Conservation (phyloP, 345 rosid genomes). For the Balakata baccata region DNA sequence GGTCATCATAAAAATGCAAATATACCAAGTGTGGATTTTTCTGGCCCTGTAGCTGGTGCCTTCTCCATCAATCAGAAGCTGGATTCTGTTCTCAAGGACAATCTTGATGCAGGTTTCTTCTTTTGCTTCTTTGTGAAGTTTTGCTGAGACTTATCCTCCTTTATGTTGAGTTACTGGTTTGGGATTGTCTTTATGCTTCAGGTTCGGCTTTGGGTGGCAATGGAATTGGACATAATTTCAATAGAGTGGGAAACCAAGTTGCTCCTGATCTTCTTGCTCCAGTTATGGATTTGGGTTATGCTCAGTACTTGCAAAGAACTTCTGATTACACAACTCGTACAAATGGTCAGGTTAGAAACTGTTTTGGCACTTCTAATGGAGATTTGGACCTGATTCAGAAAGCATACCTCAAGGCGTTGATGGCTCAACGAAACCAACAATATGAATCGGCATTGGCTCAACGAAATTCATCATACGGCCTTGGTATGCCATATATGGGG, state of each 20-base stretch:
- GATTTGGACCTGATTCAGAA: conserved; percentile 46
- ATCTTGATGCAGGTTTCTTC: conserved; percentile 49
- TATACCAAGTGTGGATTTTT: conserved; percentile 39
- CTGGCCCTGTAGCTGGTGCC: conserved; percentile 37
- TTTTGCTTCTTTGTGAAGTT: conserved; percentile 19
- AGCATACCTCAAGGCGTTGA: conserved; percentile 61
- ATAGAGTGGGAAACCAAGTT: conserved; percentile 44
- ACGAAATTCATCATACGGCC: conserved; percentile 54
- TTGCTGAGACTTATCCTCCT: background rate
- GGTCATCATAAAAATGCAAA: conserved; percentile 39
- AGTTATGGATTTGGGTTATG: conserved; percentile 43
- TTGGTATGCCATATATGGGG: conserved; percentile 44
- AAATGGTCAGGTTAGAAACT: conserved; percentile 42
- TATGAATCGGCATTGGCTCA: conserved; percentile 42
- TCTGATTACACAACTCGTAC: conserved; percentile 35
- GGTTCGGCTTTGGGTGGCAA: conserved; percentile 45
- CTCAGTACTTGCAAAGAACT: conserved; percentile 49
- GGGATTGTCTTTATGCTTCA: conserved; percentile 22
- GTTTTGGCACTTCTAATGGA: conserved; percentile 39
- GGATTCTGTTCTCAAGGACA: conserved; percentile 37
- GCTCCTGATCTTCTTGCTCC: conserved; percentile 50
- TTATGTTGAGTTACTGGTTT: background rate
- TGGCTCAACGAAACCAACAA: conserved; percentile 70
- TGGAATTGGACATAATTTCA: conserved; percentile 40
- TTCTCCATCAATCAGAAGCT: conserved; percentile 46